phyloP scores from a whole-genome alignment of 768 basidiomycete genomes.

The Podaxis sp. region DNA sequence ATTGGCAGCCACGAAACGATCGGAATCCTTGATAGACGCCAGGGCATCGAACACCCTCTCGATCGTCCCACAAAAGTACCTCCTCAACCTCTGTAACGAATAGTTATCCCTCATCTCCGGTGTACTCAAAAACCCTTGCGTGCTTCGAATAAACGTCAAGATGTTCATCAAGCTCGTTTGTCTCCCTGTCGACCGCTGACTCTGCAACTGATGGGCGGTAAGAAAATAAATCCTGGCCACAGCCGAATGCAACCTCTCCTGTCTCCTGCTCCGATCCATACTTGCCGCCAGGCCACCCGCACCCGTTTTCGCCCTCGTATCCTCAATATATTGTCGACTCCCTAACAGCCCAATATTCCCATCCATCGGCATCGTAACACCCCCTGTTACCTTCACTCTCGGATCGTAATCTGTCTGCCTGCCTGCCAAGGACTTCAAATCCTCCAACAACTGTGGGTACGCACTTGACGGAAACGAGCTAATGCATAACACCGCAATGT shows the following conservation, averaged over 20 bases:
- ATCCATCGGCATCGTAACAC: conserved; percentile 35
- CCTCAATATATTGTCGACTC: conserved; percentile 68
- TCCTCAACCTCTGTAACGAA: conserved; percentile 76
- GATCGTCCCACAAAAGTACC: conserved; percentile 89
- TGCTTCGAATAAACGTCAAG: conserved; percentile 84
- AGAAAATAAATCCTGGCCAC: conserved; percentile 88
- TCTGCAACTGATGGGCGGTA: conserved; percentile 74
- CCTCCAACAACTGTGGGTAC: conserved; percentile 82
- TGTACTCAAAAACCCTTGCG: conserved; percentile 72
- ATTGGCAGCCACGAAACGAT: conserved; percentile 72
- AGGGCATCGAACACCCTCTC: conserved; percentile 83
- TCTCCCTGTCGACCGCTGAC: conserved; percentile 65
- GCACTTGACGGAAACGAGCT: conserved; percentile 79
- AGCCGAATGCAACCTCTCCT: conserved; percentile 80
- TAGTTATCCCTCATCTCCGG: conserved; percentile 74
- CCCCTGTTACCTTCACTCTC: conserved; percentile 36
- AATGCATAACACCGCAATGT: conserved; percentile 85
- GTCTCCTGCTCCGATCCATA: conserved; percentile 62
- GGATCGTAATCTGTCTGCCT: conserved; percentile 84
- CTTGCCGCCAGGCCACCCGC: conserved; percentile 35
- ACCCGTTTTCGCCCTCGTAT: conserved; percentile 48
- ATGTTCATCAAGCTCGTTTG: conserved; percentile 77
- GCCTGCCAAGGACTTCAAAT: conserved; percentile 75
- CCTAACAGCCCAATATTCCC: conserved; percentile 36
- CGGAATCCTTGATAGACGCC: conserved; percentile 67